These are phyloP conservation scores for Domatiomyces globalis DNA, from an alignment of 2,329 filamentous ascomycete genomes.

Conservation along the genomic window DNA sequence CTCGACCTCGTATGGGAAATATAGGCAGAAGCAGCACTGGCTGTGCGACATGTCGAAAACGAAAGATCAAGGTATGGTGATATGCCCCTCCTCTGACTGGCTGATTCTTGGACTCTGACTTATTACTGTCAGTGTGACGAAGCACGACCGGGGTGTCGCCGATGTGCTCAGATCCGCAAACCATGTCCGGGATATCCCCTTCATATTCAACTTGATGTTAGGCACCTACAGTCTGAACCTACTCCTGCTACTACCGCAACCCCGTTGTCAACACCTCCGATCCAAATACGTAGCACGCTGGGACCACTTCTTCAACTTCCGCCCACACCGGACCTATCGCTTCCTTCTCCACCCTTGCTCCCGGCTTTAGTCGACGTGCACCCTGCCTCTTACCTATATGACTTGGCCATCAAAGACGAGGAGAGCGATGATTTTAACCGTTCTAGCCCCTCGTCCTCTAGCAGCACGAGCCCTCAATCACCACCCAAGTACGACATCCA, in stretches of 20 bases:
- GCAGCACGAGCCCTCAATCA: neutral
- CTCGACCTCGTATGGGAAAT: conserved; percentile 9
- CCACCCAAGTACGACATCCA: conserved; percentile 13
- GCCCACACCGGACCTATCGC: neutral
- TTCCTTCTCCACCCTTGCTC: neutral
- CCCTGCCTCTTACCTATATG: neutral
- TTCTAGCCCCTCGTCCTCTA: neutral
- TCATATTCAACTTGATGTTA: conserved; percentile 13
- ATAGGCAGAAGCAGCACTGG: conserved; percentile 17
- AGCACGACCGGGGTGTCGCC: conserved; percentile 11
- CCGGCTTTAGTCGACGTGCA: neutral
- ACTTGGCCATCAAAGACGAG: neutral
- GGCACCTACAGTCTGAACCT: neutral
- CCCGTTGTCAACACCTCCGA: neutral
- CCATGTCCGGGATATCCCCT: conserved; percentile 16
- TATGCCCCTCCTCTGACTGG: neutral
- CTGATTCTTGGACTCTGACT: neutral
- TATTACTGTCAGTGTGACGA: conserved; percentile 12
- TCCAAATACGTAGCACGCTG: neutral
- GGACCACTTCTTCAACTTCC: neutral
- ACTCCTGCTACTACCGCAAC: neutral
- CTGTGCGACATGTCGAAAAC: conserved; percentile 10
- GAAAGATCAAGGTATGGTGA: conserved; percentile 11
- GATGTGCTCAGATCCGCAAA: conserved; percentile 14
- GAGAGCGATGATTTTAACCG: neutral